Base-by-base conservation (phyloP, 164 flowering plant species). In the Litsea cubeba region DNA sequence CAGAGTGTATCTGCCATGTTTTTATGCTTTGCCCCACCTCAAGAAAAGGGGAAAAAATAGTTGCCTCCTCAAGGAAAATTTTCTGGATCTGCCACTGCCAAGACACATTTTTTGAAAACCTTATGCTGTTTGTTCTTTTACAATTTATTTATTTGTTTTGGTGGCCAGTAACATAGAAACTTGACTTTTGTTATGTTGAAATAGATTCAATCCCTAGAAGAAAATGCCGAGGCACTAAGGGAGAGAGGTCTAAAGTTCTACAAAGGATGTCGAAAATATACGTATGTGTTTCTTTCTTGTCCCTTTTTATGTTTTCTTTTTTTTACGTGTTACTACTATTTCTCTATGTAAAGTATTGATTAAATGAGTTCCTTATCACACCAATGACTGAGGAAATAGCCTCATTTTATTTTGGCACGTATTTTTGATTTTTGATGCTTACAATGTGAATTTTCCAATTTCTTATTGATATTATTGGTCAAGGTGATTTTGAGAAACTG, bases 241-340 rank as follows among this genome's bases (percentile, higher is more conserved):
- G 98, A 93, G 80, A 87, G 92, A 81, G 84, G 97, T 79, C 77
- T 87, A 50, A 93, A 84, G 85, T 91, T 93, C 67, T 91, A 88
- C 72, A 95, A 95, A 87, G 99, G 98, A 77, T 95, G 97, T 81
- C 88, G 97, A 71, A 95, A 95, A 72, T 95, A 93, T 87, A 91
- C 95, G 97, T 95, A 90, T 74, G 97, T 64, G 50, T 76, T 30
- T 30, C 28, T 28, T 30, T 28, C 46, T 30, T 12, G 10, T 30
- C 49, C 8, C 32, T 66, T 66, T 15, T 64, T 23, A 8, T 15
- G 28, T 20, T 64, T 23, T 35, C 24, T 11, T 7, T 15, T 15
- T 14, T 15, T 17, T 50, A 3, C 12, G 5, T 5, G 17, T 68
- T n/a, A 14, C 35, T 23, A 28, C 3, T 22, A 1, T 68, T 51